Conservation (phyloP, 163 green algal species). For the Scenedesmus sp. region DNA sequence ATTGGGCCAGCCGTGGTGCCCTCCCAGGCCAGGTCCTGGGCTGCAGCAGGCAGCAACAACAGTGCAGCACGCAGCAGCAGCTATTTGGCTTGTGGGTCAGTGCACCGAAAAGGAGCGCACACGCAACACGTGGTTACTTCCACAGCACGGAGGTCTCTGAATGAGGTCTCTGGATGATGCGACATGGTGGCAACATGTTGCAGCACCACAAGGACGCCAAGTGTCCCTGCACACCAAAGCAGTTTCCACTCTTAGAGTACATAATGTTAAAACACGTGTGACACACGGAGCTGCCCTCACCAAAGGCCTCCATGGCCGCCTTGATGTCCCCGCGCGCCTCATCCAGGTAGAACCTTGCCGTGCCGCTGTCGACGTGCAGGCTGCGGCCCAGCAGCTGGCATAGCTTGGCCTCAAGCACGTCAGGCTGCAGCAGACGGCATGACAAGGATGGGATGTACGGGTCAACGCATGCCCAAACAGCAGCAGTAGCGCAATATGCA, state of each 20-base stretch:
- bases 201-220: not conserved
- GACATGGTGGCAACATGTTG: not conserved
- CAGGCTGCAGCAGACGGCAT: not conserved
- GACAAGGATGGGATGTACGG: not conserved
- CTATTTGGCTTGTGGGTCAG: too few relatives aligned
- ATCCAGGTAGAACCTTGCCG: conserved; percentile 55
- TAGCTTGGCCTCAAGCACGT: conserved; percentile 31
- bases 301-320: conserved; percentile 47
- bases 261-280: not conserved
- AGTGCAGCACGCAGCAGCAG: not conserved
- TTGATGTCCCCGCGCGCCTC: conserved; percentile 53
- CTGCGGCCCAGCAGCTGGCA: conserved; percentile 44
- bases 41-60: conserved; percentile 25
- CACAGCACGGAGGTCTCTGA: not conserved
- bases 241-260: too few relatives aligned
- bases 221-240: too few relatives aligned
- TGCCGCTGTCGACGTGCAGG: conserved; percentile 32
- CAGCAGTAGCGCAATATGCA: not conserved
- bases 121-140: not conserved
- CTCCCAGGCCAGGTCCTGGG: conserved; percentile 43
- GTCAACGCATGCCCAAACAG: not conserved
- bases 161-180: not conserved
- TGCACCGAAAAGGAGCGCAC: not conserved
- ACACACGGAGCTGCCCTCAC: conserved; percentile 6
- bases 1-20: conserved; percentile 48